These are phyloP conservation scores for Xanthoparmelia taractica DNA, from an alignment of 495 filamentous ascomycete genomes.

Conservation along the genomic window DNA sequence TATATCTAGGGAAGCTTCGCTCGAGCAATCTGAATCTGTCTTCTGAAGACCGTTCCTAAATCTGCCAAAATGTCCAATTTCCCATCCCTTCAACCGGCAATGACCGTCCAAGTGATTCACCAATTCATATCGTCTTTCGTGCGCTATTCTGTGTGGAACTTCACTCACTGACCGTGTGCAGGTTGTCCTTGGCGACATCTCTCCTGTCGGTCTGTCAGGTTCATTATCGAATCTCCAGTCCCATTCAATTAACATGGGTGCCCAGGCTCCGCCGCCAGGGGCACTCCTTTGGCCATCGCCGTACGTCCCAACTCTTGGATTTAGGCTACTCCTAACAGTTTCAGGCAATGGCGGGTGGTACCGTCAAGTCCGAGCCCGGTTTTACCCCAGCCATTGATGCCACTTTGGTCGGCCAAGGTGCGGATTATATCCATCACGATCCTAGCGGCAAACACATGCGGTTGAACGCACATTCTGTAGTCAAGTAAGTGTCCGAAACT, in stretches of 20 bases:
- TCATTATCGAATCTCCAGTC: not conserved
- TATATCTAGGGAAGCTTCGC: not conserved
- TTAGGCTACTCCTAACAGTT: not conserved
- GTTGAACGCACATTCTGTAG: conserved; percentile 43
- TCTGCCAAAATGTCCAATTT: conserved; percentile 23
- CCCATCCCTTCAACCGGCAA: conserved; percentile 38
- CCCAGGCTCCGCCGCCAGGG: conserved; percentile 21
- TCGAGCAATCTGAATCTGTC: not conserved
- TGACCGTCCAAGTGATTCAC: conserved; percentile 36
- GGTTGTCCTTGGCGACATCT: conserved; percentile 27
- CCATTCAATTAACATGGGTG: not conserved
- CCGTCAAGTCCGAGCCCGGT: conserved; percentile 36
- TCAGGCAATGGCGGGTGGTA: conserved; percentile 41
- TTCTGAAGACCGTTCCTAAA: not conserved
- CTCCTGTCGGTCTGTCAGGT: conserved; percentile 16
- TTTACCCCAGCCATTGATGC: conserved; percentile 41
- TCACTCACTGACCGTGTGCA: conserved; percentile 7
- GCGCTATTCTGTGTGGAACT: not conserved
- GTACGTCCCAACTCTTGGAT: conserved; percentile 20
- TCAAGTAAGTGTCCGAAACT: conserved; percentile 32
- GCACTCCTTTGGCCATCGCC: conserved; percentile 28
- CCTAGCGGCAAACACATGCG: conserved; percentile 41
- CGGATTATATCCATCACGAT: conserved; percentile 46
- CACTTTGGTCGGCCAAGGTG: conserved; percentile 39
- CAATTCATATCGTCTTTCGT: not conserved